Evolutionary conservation across 176 grass and related monocot species (phyloP).

Genomic region (Triticum monococcum): DNA sequence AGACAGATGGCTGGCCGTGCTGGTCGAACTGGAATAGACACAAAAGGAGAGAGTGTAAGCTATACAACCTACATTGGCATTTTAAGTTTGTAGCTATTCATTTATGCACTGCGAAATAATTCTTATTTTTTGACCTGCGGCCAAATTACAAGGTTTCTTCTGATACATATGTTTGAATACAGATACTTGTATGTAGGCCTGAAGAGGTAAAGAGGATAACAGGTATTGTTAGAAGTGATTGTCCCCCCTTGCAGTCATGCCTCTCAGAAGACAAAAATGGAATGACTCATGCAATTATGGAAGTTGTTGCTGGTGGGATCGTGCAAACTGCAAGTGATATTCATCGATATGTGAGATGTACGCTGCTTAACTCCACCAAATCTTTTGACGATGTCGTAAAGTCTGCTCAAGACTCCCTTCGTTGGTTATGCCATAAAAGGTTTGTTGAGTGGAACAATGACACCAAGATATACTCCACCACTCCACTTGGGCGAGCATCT

Average conservation of each 20-base stretch:
- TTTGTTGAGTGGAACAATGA: constrained; percentile 88
- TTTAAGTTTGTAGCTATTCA: constrained; percentile 14
- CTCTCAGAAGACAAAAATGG: constrained; percentile 98
- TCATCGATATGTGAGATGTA: constrained; percentile 89
- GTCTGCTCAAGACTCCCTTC: constrained; percentile 96
- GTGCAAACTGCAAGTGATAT: constrained; percentile 98
- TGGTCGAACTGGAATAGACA: constrained; percentile 97
- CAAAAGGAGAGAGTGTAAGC: constrained; percentile 98
- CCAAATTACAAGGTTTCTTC: background rate
- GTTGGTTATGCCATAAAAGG: constrained; percentile 90
- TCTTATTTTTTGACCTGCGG: background rate
- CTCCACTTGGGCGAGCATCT: constrained; percentile 85
- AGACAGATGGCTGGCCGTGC: constrained; percentile 98
- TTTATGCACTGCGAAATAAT: constrained; percentile 4
- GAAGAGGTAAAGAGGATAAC: constrained; percentile 85
- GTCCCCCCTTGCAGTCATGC: constrained; percentile 81
- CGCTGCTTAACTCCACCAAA: constrained; percentile 93
- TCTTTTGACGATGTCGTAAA: constrained; percentile 92
- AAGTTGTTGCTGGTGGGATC: constrained; percentile 92
- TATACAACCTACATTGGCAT: constrained; percentile 5
- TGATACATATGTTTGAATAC: constrained; percentile 37
- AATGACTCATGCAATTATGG: constrained; percentile 99
- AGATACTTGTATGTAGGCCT: constrained; percentile 94
- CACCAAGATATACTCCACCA: constrained; percentile 71
- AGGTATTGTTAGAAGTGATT: constrained; percentile 70